phyloP scores from a whole-genome alignment of 2,329 filamentous ascomycete genomes.

The Zasmidium angulare region DNA sequence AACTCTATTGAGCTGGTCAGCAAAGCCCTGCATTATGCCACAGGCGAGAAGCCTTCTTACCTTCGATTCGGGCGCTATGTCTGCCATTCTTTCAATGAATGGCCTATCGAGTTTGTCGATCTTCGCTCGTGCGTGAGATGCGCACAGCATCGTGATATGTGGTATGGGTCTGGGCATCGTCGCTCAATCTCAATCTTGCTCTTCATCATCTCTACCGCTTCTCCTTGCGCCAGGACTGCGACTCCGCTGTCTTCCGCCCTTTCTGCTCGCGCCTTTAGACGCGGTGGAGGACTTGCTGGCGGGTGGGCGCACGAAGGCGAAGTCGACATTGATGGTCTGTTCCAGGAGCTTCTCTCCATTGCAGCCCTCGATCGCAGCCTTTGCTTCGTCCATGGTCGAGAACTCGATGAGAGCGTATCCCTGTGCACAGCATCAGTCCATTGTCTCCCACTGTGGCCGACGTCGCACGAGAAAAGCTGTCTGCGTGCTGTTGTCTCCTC shows the following conservation, averaged over 20 bases:
- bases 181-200: slow-evolving; percentile 12
- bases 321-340: slow-evolving; percentile 78
- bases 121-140: not conserved
- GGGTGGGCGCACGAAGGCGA: slow-evolving; percentile 79
- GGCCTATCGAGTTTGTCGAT: not conserved
- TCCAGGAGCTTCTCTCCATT: slow-evolving; percentile 76
- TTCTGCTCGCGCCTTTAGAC: slow-evolving; percentile 29
- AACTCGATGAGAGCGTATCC: slow-evolving; percentile 86
- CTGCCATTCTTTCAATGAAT: not conserved
- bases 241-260: slow-evolving; percentile 41
- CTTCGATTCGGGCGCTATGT: not conserved
- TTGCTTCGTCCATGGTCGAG: slow-evolving; percentile 73
- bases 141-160: not conserved
- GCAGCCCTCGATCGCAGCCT: slow-evolving; percentile 78
- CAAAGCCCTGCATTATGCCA: not conserved
- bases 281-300: slow-evolving; percentile 53
- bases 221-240: slow-evolving; percentile 43
- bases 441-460: not conserved
- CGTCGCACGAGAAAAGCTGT: not conserved
- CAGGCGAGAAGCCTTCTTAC: not conserved
- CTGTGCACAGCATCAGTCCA: slow-evolving; percentile 43
- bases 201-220: slow-evolving; percentile 25
- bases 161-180: not conserved
- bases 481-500: not conserved
- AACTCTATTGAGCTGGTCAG: not conserved